Conservation (phyloP, 2,329 filamentous ascomycete genomes). For the Alternaria ventricosa region DNA sequence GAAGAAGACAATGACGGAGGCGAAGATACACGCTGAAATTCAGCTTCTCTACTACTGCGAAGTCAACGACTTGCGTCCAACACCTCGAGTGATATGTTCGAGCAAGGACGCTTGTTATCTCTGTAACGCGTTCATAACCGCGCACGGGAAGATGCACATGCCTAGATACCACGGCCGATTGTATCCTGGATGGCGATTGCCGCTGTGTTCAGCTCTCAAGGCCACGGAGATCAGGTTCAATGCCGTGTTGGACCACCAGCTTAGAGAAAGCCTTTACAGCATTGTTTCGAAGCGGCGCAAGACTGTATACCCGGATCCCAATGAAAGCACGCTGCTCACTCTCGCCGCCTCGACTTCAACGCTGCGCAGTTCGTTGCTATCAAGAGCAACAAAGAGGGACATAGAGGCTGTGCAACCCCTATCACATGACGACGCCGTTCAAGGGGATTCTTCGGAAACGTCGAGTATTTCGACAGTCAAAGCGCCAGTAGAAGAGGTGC, state of each 20-base stretch:
- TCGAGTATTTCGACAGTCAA: no score
- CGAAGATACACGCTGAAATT: constrained; percentile 57
- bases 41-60: constrained; percentile 56
- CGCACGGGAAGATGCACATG: constrained; percentile 52
- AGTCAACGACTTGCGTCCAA: constrained; percentile 14
- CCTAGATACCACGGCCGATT: constrained; percentile 54
- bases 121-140: constrained; percentile 56
- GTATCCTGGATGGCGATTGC: constrained; percentile 57
- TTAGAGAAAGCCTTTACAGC: background rate
- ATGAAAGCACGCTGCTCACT: constrained; percentile 22
- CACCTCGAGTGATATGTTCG: constrained; percentile 55
- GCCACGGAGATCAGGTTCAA: constrained; percentile 14
- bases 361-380: background rate
- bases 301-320: constrained; percentile 21
- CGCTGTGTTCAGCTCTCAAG: constrained; percentile 21
- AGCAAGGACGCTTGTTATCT: constrained; percentile 61
- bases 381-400: no score
- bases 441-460: no score
- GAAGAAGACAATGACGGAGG: constrained; percentile 14
- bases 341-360: constrained; percentile 17
- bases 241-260: constrained; percentile 1
- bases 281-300: constrained; percentile 1
- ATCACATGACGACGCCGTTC: no score
- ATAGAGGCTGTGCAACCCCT: no score
- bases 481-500: no score